Percentiles rank a stretch among this genome's conserved stretches.
phyloP scores from a whole-genome alignment of 495 filamentous ascomycete genomes.

The Penicillium angulare region DNA sequence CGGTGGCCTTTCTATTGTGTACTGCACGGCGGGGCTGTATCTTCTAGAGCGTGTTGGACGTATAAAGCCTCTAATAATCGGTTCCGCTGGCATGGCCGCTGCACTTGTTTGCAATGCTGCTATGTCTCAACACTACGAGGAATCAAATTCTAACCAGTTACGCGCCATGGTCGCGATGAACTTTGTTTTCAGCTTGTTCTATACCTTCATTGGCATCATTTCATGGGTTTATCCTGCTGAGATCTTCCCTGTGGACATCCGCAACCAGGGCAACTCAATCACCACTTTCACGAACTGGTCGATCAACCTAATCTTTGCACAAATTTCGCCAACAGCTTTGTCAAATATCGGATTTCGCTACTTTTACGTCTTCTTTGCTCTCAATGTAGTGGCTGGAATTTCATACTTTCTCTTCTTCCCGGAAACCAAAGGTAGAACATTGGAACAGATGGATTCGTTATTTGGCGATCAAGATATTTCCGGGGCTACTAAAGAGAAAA shows the following conservation, averaged over 20 bases:
- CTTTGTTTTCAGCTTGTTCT: conserved; percentile 56
- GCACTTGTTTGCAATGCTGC: conserved; percentile 49
- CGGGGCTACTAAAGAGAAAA: no score
- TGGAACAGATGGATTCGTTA: conserved; percentile 53
- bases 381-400: conserved; percentile 43
- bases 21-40: conserved; percentile 47
- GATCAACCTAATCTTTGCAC: conserved; percentile 54
- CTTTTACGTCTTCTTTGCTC: conserved; percentile 53
- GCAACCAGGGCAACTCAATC: conserved; percentile 50
- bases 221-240: conserved; percentile 57
- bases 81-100: conserved; percentile 48
- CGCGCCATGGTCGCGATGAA: conserved; percentile 56
- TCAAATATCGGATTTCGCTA: conserved; percentile 48
- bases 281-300: conserved; percentile 55
- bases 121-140: conserved; percentile 33
- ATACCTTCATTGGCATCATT: conserved; percentile 51
- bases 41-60: conserved; percentile 53
- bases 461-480: no score
- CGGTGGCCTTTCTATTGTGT: conserved; percentile 46
- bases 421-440: conserved; percentile 50
- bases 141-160: conserved; percentile 37
- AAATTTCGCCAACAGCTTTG: conserved; percentile 54
- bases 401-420: conserved; percentile 49
- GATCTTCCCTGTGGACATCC: conserved; percentile 55
- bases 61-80: conserved; percentile 50